phyloP scores from a whole-genome alignment of 2,329 filamentous ascomycete genomes.

The Alternaria dauci region DNA sequence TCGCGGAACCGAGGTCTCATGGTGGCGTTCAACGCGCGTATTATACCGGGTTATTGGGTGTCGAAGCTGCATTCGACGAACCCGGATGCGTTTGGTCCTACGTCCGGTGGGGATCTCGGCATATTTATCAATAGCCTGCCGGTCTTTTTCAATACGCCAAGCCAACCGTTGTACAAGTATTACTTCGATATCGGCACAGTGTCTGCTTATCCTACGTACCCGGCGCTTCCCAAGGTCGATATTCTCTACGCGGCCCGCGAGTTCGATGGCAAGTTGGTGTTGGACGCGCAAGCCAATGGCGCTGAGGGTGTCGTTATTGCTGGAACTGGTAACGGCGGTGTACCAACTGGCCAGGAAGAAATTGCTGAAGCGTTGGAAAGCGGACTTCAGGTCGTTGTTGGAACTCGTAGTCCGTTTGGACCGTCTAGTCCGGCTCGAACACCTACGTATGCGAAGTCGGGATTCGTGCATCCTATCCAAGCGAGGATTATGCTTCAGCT shows the following conservation, averaged over 20 bases:
- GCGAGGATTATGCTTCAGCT: slow-evolving; percentile 41
- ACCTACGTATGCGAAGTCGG: slow-evolving; percentile 31
- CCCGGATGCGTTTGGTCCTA: slow-evolving; percentile 37
- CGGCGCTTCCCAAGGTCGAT: slow-evolving; percentile 39
- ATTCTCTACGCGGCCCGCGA: slow-evolving; percentile 42
- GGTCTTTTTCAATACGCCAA: slow-evolving; percentile 37
- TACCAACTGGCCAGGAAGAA: slow-evolving; percentile 30
- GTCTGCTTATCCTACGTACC: slow-evolving; percentile 23
- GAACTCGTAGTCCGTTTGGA: slow-evolving; percentile 32
- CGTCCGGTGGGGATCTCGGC: slow-evolving; percentile 34
- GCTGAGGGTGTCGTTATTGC: slow-evolving; percentile 39
- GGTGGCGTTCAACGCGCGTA: slow-evolving; percentile 41
- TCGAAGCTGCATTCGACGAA: slow-evolving; percentile 39
- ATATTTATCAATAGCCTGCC: slow-evolving; percentile 39
- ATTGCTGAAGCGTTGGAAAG: slow-evolving; percentile 31
- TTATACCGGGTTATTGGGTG: slow-evolving; percentile 38
- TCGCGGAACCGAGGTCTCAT: slow-evolving; percentile 34
- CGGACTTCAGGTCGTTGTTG: slow-evolving; percentile 38
- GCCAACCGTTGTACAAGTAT: slow-evolving; percentile 32
- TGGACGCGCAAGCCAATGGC: slow-evolving; percentile 34
- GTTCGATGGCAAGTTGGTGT: slow-evolving; percentile 37
- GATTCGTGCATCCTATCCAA: slow-evolving; percentile 38
- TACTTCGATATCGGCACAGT: slow-evolving; percentile 30
- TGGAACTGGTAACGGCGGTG: slow-evolving; percentile 37
- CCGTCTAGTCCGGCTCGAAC: slow-evolving; percentile 28